A percentile compares a stretch with the other conserved stretches of the same genome.
These are phyloP conservation scores for Elongisporangium anandrum DNA, from an alignment of 352 stramenopile genomes.

Conservation along the genomic window DNA sequence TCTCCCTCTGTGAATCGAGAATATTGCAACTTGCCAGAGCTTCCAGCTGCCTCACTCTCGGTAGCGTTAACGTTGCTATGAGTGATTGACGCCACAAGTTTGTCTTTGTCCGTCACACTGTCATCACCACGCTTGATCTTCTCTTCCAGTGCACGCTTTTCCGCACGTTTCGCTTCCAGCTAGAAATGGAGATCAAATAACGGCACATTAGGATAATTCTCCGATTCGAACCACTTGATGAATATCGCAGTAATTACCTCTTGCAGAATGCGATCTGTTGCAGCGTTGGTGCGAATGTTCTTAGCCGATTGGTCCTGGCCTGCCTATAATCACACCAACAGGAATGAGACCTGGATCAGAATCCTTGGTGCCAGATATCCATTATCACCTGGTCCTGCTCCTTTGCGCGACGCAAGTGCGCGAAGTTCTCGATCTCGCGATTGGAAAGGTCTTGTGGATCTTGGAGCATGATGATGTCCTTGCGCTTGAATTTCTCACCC, in stretches of 20 bases:
- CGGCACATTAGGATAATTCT: neutral
- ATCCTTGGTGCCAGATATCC: neutral
- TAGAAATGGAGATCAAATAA: constrained; percentile 10
- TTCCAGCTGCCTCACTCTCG: constrained; percentile 5
- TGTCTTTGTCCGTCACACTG: constrained; percentile 68
- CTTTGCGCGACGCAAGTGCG: constrained; percentile 87
- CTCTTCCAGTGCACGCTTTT: constrained; percentile 64
- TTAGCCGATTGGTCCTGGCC: constrained; percentile 14
- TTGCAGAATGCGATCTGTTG: constrained; percentile 77
- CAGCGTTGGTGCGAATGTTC: constrained; percentile 82
- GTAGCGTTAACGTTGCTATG: constrained; percentile 28
- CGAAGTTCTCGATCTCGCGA: constrained; percentile 97
- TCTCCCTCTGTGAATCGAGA: constrained; percentile 88
- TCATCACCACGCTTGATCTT: constrained; percentile 54
- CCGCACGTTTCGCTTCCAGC: constrained; percentile 55
- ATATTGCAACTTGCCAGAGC: constrained; percentile 39
- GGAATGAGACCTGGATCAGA: neutral
- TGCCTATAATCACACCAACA: neutral
- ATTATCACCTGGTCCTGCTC: constrained; percentile 27
- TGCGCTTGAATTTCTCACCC: constrained; percentile 89
- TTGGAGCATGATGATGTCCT: constrained; percentile 95
- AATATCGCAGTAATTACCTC: constrained; percentile 25
- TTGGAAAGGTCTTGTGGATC: constrained; percentile 89
- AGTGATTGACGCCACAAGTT: constrained; percentile 68
- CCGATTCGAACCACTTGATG: neutral